Conservation (phyloP, 805 yeast genomes). For the Nakazawaea wyomingensis region DNA sequence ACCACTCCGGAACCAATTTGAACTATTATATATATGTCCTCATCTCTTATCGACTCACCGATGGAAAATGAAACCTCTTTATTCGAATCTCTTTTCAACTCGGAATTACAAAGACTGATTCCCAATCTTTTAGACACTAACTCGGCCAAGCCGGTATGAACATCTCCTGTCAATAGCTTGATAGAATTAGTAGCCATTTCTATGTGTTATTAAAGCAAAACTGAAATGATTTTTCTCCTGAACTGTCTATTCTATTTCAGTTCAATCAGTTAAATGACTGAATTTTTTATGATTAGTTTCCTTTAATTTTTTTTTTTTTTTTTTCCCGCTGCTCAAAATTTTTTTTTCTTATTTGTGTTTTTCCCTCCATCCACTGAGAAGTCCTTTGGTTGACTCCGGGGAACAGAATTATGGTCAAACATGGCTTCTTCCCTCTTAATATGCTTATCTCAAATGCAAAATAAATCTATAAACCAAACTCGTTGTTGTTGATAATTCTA, state of each 20-base stretch:
- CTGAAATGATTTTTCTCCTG: too few relatives aligned
- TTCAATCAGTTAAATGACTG: too few relatives aligned
- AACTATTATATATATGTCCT: constrained; percentile 73
- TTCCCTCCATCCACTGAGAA: neutral
- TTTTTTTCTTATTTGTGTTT: constrained; percentile 2
- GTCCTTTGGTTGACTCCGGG: constrained; percentile 5
- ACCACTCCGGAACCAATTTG: constrained; percentile 78
- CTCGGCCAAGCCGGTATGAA: constrained; percentile 64
- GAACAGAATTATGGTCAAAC: neutral
- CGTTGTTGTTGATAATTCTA: too few relatives aligned
- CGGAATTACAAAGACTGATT: constrained; percentile 53
- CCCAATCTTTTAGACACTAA: constrained; percentile 62
- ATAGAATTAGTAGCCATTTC: constrained; percentile 71
- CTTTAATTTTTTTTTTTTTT: constrained; percentile 9
- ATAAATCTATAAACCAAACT: too few relatives aligned
- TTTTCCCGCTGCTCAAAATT: constrained; percentile 2
- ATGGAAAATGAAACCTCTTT: constrained; percentile 74
- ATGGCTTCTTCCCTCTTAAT: too few relatives aligned
- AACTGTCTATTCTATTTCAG: too few relatives aligned
- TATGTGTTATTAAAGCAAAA: neutral
- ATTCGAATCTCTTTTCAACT: constrained; percentile 59
- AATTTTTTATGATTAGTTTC: too few relatives aligned
- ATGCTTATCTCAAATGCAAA: too few relatives aligned
- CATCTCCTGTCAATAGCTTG: constrained; percentile 62
- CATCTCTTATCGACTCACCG: constrained; percentile 81